These are phyloP conservation scores for Tetracladium maxilliforme DNA, from an alignment of 2,329 filamentous ascomycete species.

Conservation along the genomic window DNA sequence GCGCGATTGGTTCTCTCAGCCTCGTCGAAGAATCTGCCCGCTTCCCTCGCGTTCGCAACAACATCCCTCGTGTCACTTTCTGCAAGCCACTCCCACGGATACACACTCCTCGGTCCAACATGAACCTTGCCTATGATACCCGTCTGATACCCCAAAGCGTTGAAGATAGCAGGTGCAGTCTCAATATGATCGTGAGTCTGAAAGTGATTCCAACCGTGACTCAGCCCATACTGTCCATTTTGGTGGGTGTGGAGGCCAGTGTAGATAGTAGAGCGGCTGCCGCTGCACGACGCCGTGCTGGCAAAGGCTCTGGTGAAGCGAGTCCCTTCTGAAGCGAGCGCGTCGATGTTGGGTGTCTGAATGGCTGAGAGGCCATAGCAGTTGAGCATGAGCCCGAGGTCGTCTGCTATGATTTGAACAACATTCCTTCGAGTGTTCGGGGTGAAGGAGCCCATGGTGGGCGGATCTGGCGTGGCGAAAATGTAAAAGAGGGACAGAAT, in stretches of 20 bases:
- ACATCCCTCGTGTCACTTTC: constrained; percentile 27
- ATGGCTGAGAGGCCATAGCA: constrained; percentile 16
- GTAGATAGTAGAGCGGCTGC: constrained; percentile 28
- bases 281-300: constrained; percentile 30
- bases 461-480: no score
- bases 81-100: constrained; percentile 22
- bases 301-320: constrained; percentile 23
- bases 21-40: constrained; percentile 19
- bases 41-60: constrained; percentile 18
- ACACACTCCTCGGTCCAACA: constrained; percentile 21
- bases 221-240: constrained; percentile 29
- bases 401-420: constrained; percentile 23
- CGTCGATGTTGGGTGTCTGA: constrained; percentile 23
- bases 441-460: no score
- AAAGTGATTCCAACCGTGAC: constrained; percentile 21
- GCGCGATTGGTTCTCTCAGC: constrained; percentile 14
- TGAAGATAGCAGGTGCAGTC: constrained; percentile 21
- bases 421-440: constrained; percentile 13
- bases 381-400: constrained; percentile 19
- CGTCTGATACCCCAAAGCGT: constrained; percentile 22
- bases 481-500: no score
- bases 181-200: constrained; percentile 25
- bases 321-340: constrained; percentile 18
- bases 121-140: constrained; percentile 31
- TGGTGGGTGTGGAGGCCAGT: constrained; percentile 30